Percentiles rank a stretch among this genome's conserved stretches.
Conservation (phyloP, 768 basidiomycete species). For the Tylopilus balloui region DNA sequence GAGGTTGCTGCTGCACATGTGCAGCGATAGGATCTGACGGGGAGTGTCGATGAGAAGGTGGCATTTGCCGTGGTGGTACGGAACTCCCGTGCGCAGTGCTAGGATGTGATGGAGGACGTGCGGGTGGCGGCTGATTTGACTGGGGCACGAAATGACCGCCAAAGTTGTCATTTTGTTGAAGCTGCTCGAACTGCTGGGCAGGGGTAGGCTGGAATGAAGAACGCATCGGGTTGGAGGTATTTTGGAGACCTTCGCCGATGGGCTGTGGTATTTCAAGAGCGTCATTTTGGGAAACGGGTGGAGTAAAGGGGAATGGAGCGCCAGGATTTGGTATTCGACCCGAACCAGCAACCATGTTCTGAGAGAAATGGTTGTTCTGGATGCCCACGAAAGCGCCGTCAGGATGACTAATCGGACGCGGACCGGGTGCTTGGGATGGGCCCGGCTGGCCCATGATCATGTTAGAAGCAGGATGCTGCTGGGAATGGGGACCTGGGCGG, state of each 20-base stretch:
- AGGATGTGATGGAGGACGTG: slow-evolving; percentile 45
- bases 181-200: slow-evolving; percentile 59
- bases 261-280: slow-evolving; percentile 43
- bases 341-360: slow-evolving; percentile 31
- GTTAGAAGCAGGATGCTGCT: slow-evolving; percentile 25
- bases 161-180: slow-evolving; percentile 40
- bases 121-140: slow-evolving; percentile 36
- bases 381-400: slow-evolving; percentile 44
- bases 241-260: slow-evolving; percentile 37
- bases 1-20: slow-evolving; percentile 38
- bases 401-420: slow-evolving; percentile 43
- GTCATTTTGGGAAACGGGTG: slow-evolving; percentile 48
- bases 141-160: slow-evolving; percentile 33
- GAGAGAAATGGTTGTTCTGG: slow-evolving; percentile 33
- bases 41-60: slow-evolving; percentile 42
- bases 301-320: slow-evolving; percentile 41
- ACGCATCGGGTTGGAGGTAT: slow-evolving; percentile 36
- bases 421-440: slow-evolving; percentile 27
- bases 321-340: slow-evolving; percentile 33
- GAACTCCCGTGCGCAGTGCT: slow-evolving; percentile 28
- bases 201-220: slow-evolving; percentile 51
- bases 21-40: slow-evolving; percentile 43
- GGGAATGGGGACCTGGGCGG: slow-evolving; percentile 26
- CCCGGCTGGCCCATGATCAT: slow-evolving; percentile 32
- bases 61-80: slow-evolving; percentile 31